Evolutionary conservation across 306 rosid species (phyloP), one percentile per base, ranked within the genome.

Genomic region (Quercus mongolica): DNA sequence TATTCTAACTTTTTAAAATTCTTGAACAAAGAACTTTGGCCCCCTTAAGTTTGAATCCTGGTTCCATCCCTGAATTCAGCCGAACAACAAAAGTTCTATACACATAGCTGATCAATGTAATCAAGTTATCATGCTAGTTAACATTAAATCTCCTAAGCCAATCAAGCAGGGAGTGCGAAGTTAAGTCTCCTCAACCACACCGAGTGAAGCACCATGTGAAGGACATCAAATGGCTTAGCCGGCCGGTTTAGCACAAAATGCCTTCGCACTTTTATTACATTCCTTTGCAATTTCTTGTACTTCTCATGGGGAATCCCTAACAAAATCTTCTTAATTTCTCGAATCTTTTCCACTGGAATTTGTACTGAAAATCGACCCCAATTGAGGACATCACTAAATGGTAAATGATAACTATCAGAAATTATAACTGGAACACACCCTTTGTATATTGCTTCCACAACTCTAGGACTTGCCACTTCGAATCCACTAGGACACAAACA

Each of bases 381-480:
- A 65, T 94, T 77, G 1, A 94, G 89, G 49, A 94, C 96, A 79
- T 94, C 97, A 71, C 88, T 81, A 11, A 94, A 89, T n/a, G 97
- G 98, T 56, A 94, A 68, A 23, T 87, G 51, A 49, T 94, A 94
- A 41, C 74, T 79, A 20, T 83, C 80, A 13, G 90, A 89, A 30
- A 94, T 82, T 2, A 94, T 86, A 56, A 92, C 94, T 0, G 97
- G 98, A 3, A 90, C 95, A 79, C 98, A 92, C 1, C 90, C 95
- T 0, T 85, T 91, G 68, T 87, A 65, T 18, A 91, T 83, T 26
- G 98, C 95, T 80, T 89, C 91, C 75, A 86, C 96, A 30, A 92
- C 78, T 78, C 98, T 90, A 3, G 98, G 98, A 33, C 97, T 94
- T 3, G 96, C 96, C 62, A 91, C 97, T 85, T 91, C 98, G 51